Evolutionary conservation across 306 rosid genomes (phyloP), one percentile per base, ranked within the genome.

Genomic region (Cyclanthera cordifolia): DNA sequence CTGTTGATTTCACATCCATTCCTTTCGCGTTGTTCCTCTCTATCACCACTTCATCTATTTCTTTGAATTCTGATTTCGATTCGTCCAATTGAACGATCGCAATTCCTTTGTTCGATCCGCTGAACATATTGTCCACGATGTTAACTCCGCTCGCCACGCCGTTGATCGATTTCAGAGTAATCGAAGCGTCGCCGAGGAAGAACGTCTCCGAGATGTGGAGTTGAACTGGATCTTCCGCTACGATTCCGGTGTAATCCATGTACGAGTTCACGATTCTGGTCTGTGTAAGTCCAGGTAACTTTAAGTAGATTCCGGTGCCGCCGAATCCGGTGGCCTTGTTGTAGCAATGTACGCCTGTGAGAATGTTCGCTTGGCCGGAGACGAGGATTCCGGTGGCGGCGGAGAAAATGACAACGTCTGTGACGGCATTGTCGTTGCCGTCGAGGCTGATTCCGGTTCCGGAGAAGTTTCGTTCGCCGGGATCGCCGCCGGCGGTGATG

Each of bases 281-380:
- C 69, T 93, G 95, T 0, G 91, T 86, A 43, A 87, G 71, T n/a
- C 95, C 96, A 0, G 91, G 90, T 21, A 90, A 30, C 76, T 75
- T 81, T 73, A 93, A 16, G 70, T 87, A 87, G 70, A 90, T 93
- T 53, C 99, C 99, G 0, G 82, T 81, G 0, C 99, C 96, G 2
- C 99, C 99, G 58, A 93, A 93, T 8, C 88, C 88, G 2, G 90
- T 81, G 74, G 99, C 99, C 75, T 93, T 93, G 27, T 93, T 93
- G 80, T 93, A 93, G 75, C 96, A 93, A 79, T 93, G 99, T 0
- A 93, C 91, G 0, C 94, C 95, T 1, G 91, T 71, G 53, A 93
- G 69, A 0, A 75, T 66, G 28, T 93, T 93, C 27, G 96, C 99
- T 24, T 88, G 86, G 16, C 96, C 96, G 0, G 86, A 50, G n/a